These are phyloP conservation scores for Verticillium longisporum DNA, from an alignment of 2,329 filamentous ascomycete genomes.

Conservation along the genomic window DNA sequence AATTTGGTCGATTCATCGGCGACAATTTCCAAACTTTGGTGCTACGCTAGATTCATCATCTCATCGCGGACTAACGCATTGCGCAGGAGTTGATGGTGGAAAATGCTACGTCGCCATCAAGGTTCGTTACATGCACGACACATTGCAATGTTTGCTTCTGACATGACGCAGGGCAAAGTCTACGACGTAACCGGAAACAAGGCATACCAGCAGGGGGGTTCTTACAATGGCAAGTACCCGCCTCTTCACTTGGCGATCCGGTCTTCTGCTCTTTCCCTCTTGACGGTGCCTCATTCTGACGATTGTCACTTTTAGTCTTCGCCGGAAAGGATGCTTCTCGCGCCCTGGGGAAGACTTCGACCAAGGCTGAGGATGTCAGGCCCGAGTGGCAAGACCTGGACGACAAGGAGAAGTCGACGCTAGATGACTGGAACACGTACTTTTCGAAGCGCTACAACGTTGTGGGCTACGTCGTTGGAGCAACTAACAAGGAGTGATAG, in stretches of 20 bases:
- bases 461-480: slow-evolving; percentile 59
- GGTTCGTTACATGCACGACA: slow-evolving; percentile 27
- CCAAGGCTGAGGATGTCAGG: slow-evolving; percentile 75
- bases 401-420: slow-evolving; percentile 76
- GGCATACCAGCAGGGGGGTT: slow-evolving; percentile 73
- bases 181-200: slow-evolving; percentile 92
- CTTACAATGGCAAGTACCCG: slow-evolving; percentile 67
- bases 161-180: slow-evolving; percentile 63
- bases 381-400: slow-evolving; percentile 77
- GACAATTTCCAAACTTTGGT: neutral
- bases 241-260: neutral
- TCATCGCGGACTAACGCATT: neutral
- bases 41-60: neutral
- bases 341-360: slow-evolving; percentile 78
- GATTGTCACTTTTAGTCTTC: slow-evolving; percentile 58
- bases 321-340: slow-evolving; percentile 94
- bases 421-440: slow-evolving; percentile 92
- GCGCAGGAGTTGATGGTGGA: slow-evolving; percentile 54
- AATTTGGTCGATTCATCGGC: neutral
- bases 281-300: neutral
- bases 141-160: neutral
- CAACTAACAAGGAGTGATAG: slow-evolving; percentile 45
- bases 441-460: slow-evolving; percentile 97
- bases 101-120: slow-evolving; percentile 67
- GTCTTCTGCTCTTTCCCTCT: neutral